Evolutionary conservation across 1,284 basidiomycete species (phyloP).

Genomic region (Moesziomyces parantarcticus): DNA sequence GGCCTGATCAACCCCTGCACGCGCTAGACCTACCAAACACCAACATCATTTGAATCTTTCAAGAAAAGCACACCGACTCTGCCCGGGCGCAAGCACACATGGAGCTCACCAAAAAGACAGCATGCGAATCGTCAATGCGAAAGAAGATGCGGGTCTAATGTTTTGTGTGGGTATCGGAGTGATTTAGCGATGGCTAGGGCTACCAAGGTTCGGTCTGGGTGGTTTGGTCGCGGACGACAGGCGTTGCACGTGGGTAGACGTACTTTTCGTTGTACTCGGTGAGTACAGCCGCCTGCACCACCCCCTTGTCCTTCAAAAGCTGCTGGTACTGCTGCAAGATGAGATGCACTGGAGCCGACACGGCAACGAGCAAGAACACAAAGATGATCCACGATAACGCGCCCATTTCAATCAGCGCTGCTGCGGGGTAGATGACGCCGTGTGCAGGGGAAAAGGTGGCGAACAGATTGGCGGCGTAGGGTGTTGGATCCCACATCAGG

Average conservation of each 20-base stretch:
- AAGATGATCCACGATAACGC: constrained; percentile 31
- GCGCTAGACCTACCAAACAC: no score
- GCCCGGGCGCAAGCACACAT: not conserved
- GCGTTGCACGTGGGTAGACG: constrained; percentile 50
- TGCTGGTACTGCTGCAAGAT: constrained; percentile 44
- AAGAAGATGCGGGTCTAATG: constrained; percentile 1
- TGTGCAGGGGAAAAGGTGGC: constrained; percentile 44
- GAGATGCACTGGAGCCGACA: constrained; percentile 38
- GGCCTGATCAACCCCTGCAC: constrained; percentile 12
- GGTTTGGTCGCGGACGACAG: constrained; percentile 46
- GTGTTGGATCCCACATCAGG: constrained; percentile 42
- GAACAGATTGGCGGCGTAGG: constrained; percentile 40
- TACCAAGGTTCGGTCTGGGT: constrained; percentile 39
- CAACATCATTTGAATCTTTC: no score
- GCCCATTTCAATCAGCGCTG: constrained; percentile 25
- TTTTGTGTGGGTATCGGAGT: not conserved
- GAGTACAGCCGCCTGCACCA: constrained; percentile 52
- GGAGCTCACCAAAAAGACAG: no score
- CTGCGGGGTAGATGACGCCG: constrained; percentile 30
- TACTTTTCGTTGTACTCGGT: constrained; percentile 59
- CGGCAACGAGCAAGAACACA: constrained; percentile 21
- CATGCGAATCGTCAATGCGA: not conserved
- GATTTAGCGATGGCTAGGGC: not conserved
- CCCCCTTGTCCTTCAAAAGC: constrained; percentile 48
- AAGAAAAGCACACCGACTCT: no score